Evolutionary conservation across 169 alveolate species (phyloP).

Genomic region (Amoebophrya sp.): DNA sequence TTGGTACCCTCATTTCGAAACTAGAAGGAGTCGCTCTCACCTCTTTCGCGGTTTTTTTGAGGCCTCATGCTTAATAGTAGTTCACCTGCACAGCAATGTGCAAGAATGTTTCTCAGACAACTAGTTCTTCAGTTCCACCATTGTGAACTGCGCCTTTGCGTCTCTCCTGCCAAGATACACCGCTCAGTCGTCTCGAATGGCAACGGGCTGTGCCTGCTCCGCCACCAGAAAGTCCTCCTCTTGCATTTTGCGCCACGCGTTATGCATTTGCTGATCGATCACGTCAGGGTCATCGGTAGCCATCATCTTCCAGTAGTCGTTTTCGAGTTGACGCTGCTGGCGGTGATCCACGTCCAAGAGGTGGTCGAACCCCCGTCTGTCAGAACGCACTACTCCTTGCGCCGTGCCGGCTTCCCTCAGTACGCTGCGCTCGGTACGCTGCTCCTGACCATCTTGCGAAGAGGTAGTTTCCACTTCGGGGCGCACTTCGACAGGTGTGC

Average conservation of each 20-base stretch:
- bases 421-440: too few species aligned
- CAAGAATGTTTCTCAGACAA: neutral
- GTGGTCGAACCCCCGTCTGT: slow-evolving; percentile 11
- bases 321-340: neutral
- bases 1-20: too few species aligned
- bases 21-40: too few species aligned
- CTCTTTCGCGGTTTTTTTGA: neutral
- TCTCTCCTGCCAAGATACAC: neutral
- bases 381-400: too few species aligned
- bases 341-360: neutral
- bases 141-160: neutral
- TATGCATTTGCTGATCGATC: neutral
- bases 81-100: neutral
- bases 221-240: neutral
- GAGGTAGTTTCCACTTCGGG: too few species aligned
- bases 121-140: neutral
- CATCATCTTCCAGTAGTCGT: neutral
- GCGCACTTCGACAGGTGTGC: too few species aligned
- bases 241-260: neutral
- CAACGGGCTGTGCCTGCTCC: neutral
- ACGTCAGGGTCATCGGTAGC: neutral
- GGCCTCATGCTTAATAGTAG: neutral
- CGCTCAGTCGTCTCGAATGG: neutral
- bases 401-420: too few species aligned
- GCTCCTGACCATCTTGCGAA: too few species aligned